These are phyloP conservation scores for Candida manassasensis DNA, from an alignment of 805 yeast species.

Conservation along the genomic window DNA sequence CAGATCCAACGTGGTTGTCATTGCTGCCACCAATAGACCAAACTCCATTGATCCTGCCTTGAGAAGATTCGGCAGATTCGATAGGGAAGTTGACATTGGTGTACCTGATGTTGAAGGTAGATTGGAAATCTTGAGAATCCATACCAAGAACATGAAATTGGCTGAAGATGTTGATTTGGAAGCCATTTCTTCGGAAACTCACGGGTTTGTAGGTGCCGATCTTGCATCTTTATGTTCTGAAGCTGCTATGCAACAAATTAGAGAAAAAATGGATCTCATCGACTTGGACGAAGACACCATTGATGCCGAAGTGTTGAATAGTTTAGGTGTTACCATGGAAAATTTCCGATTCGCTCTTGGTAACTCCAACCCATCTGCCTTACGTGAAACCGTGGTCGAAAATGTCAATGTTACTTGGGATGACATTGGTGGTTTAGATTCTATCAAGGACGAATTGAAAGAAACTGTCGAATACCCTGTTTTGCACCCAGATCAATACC, in stretches of 20 bases:
- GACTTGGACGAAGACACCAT: slow-evolving; percentile 95
- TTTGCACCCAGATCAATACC: slow-evolving; percentile 96
- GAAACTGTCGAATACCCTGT: slow-evolving; percentile 99
- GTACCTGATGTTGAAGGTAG: slow-evolving; percentile 98
- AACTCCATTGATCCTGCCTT: slow-evolving; percentile 82
- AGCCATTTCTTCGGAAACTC: slow-evolving; percentile 94
- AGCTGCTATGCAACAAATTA: slow-evolving; percentile 99
- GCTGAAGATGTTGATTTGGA: slow-evolving; percentile 94
- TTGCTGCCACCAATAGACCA: slow-evolving; percentile 94
- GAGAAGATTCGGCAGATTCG: slow-evolving; percentile 82
- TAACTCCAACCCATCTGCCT: slow-evolving; percentile 96
- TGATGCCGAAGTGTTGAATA: slow-evolving; percentile 94
- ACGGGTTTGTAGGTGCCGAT: slow-evolving; percentile 99
- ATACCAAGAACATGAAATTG: slow-evolving; percentile 97
- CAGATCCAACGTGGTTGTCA: slow-evolving; percentile 95
- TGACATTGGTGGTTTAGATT: slow-evolving; percentile 97
- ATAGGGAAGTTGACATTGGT: slow-evolving; percentile 82
- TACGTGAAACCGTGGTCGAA: slow-evolving; percentile 99
- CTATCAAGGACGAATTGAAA: slow-evolving; percentile 92
- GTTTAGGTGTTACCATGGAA: slow-evolving; percentile 97
- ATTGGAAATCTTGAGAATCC: slow-evolving; percentile 92
- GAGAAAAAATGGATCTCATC: slow-evolving; percentile 98
- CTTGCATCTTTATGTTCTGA: slow-evolving; percentile 98
- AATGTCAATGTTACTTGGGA: slow-evolving; percentile 98
- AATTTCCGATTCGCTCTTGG: slow-evolving; percentile 97